phyloP scores from a whole-genome alignment of 805 yeast genomes.

The Wickerhamomyces strasburgensis region DNA sequence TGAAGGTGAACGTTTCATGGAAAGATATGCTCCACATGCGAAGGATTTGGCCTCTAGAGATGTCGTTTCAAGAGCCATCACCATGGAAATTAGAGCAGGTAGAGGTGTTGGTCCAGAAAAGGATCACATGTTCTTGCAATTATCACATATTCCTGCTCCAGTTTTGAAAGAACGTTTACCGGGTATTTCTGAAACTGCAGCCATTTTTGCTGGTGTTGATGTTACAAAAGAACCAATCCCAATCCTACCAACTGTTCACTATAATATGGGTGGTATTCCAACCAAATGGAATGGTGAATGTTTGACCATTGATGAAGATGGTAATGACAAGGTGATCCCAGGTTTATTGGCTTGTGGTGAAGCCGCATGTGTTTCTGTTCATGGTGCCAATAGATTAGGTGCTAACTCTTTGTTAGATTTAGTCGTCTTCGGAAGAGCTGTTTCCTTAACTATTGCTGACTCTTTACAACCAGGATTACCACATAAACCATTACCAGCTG shows the following conservation, averaged over 20 bases:
- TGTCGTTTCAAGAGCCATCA: constrained; percentile 96
- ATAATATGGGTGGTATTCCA: constrained; percentile 99
- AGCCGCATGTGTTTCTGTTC: constrained; percentile 98
- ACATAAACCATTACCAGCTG: constrained; percentile 75
- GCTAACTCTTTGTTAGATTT: constrained; percentile 95
- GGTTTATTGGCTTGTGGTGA: constrained; percentile 98
- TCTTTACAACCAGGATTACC: constrained; percentile 85
- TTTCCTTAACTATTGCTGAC: constrained; percentile 85
- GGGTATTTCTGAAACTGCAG: constrained; percentile 98
- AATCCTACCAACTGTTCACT: constrained; percentile 95
- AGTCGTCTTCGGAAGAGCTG: constrained; percentile 98
- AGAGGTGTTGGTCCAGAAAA: constrained; percentile 97
- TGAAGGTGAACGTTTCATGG: constrained; percentile 99
- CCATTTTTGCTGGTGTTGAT: constrained; percentile 98
- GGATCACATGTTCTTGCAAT: constrained; percentile 93
- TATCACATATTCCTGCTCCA: constrained; percentile 87
- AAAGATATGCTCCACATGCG: constrained; percentile 97
- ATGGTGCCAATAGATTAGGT: constrained; percentile 98
- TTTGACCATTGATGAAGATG: constrained; percentile 71
- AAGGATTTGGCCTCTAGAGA: constrained; percentile 98
- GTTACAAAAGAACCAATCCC: constrained; percentile 99
- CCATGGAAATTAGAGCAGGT: constrained; percentile 97
- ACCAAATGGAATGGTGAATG: constrained; percentile 97
- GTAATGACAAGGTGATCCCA: constrained; percentile 86
- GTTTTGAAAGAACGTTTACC: constrained; percentile 95